Evolutionary conservation across 192 early-diverging fungal genomes (phyloP).

Genomic region (Coemansia umbellata): DNA sequence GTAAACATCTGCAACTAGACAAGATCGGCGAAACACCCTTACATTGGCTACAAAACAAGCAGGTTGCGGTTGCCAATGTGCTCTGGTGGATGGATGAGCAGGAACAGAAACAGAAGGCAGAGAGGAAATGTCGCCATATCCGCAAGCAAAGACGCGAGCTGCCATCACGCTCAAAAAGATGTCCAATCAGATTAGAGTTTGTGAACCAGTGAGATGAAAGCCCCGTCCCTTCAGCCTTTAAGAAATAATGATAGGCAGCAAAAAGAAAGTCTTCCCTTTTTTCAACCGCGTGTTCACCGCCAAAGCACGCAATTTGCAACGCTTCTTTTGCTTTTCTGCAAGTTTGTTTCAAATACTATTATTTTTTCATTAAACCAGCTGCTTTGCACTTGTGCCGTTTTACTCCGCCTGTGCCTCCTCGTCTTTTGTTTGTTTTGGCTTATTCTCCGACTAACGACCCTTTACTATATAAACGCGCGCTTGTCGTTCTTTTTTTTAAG

Average conservation of each 20-base stretch:
- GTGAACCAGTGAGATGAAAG: too few relatives aligned
- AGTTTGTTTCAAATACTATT: background rate
- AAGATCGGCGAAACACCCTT: too few relatives aligned
- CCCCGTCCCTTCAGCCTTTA: too few relatives aligned
- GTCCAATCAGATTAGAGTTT: conserved; percentile 4
- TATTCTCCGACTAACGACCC: background rate
- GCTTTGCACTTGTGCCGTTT: too few relatives aligned
- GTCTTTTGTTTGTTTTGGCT: background rate
- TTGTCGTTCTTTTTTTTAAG: conserved; percentile 1
- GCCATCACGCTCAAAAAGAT: background rate
- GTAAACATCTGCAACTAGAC: too few relatives aligned
- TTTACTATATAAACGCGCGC: background rate
- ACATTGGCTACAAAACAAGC: too few relatives aligned
- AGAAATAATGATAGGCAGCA: background rate
- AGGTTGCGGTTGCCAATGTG: too few relatives aligned
- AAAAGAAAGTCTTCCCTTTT: background rate
- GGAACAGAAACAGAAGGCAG: too few relatives aligned
- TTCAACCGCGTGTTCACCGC: background rate
- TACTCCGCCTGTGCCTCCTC: too few relatives aligned
- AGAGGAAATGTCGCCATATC: background rate
- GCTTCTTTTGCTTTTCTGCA: background rate
- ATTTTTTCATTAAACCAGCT: conserved; percentile 1
- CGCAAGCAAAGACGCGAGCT: background rate
- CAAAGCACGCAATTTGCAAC: background rate
- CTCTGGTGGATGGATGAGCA: too few relatives aligned